A percentile compares a stretch with the other conserved stretches of the same genome.
Evolutionary conservation across 139 green algal genomes (phyloP).

Genomic region (Chloropicon primus): DNA sequence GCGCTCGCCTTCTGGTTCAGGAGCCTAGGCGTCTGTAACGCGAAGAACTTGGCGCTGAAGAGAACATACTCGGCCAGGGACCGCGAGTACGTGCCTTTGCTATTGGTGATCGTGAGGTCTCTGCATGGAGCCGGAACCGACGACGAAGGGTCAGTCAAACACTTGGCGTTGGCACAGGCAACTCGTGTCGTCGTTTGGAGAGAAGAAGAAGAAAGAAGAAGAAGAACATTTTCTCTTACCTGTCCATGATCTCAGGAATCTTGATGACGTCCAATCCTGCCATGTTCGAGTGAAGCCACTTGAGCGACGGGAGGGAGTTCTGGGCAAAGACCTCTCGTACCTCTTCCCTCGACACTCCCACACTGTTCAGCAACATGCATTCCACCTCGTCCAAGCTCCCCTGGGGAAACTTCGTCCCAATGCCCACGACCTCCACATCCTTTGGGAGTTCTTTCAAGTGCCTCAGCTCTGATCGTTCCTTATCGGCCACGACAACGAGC

Average conservation of each 20-base stretch:
- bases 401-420: background rate
- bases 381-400: background rate
- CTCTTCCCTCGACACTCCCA: background rate
- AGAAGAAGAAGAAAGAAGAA: no score
- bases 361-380: background rate
- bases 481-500: background rate
- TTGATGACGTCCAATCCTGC: background rate
- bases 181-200: no score
- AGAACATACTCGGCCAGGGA: conserved; percentile 62
- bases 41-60: conserved; percentile 58
- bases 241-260: background rate
- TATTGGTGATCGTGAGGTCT: conserved; percentile 63
- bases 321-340: background rate
- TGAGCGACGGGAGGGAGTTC: background rate
- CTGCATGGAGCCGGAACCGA: no score
- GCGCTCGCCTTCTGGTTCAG: conserved; percentile 1
- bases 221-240: background rate
- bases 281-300: background rate
- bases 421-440: background rate
- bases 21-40: conserved; percentile 51
- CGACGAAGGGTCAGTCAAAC: no score
- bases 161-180: no score
- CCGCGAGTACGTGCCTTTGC: conserved; percentile 59
- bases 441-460: background rate
- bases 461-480: background rate